phyloP scores from a whole-genome alignment of 768 basidiomycete genomes.

The Guyanaporus albipodus region DNA sequence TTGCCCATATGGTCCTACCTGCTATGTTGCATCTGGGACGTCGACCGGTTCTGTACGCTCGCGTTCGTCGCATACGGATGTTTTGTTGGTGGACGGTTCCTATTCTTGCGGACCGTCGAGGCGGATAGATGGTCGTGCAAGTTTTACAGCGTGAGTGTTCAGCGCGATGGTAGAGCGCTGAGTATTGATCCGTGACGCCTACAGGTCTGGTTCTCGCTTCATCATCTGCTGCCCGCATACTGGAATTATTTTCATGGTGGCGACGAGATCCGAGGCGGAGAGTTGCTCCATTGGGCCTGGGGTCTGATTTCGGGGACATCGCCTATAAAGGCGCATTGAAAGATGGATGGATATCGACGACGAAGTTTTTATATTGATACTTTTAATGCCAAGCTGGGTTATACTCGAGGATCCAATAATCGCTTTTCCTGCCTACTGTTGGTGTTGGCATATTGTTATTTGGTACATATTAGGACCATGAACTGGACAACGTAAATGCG shows the following conservation, averaged over 20 bases:
- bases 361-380: neutral
- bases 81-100: conserved; percentile 34
- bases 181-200: too few species aligned
- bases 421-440: too few species aligned
- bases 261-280: conserved; percentile 6
- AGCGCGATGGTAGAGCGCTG: neutral
- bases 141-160: conserved; percentile 33
- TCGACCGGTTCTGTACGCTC: conserved; percentile 23
- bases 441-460: too few species aligned
- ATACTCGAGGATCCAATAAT: too few species aligned
- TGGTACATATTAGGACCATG: too few species aligned
- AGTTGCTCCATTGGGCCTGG: conserved; percentile 18
- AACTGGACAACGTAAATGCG: too few species aligned
- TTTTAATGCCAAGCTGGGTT: too few species aligned
- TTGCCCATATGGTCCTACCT: conserved; percentile 38
- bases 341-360: neutral
- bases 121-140: conserved; percentile 36
- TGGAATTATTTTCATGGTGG: conserved; percentile 32
- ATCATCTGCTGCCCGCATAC: conserved; percentile 34
- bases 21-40: conserved; percentile 34
- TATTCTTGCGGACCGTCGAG: conserved; percentile 23
- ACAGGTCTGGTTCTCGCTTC: conserved; percentile 36
- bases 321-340: conserved; percentile 6
- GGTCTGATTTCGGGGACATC: conserved; percentile 12
- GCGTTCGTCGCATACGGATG: conserved; percentile 31